Percentiles rank a stretch among this genome's conserved stretches.
phyloP scores from a whole-genome alignment of 331 rosid species.

The Acacia pycnantha region DNA sequence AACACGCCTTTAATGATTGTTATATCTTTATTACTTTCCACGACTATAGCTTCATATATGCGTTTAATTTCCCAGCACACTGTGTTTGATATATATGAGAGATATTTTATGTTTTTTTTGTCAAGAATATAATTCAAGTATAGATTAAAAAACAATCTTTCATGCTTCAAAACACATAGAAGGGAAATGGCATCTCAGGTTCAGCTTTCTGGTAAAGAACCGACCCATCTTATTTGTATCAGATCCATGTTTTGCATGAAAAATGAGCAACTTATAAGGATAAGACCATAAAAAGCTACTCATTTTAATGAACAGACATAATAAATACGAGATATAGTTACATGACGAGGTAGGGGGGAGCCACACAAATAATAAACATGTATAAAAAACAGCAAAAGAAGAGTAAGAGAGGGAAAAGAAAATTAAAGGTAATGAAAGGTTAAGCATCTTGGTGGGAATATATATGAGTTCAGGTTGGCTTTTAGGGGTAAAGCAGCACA shows the following conservation, averaged over 20 bases:
- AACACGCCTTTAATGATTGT: neutral
- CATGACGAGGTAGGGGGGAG: neutral
- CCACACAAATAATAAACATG: neutral
- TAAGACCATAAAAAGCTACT: neutral
- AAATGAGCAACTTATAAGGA: neutral
- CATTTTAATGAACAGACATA: neutral
- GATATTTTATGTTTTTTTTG: neutral
- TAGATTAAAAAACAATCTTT: neutral
- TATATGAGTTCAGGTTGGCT: constrained; percentile 25
- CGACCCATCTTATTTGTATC: neutral
- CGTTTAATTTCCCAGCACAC: no score
- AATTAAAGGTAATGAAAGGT: constrained; percentile 17
- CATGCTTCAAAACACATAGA: neutral
- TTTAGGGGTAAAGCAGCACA: constrained; percentile 30
- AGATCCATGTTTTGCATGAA: neutral
- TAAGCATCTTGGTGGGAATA: constrained; percentile 38
- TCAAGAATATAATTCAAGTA: neutral
- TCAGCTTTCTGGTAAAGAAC: neutral
- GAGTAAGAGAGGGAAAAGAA: neutral
- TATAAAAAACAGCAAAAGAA: neutral
- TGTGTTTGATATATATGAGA: no score
- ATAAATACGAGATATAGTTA: neutral
- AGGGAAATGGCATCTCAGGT: neutral
- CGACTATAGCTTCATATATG: neutral
- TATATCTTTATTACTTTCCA: neutral